These are phyloP conservation scores for Cardiospermum halicacabum DNA, from an alignment of 345 rosid genomes.

Conservation along the genomic window DNA sequence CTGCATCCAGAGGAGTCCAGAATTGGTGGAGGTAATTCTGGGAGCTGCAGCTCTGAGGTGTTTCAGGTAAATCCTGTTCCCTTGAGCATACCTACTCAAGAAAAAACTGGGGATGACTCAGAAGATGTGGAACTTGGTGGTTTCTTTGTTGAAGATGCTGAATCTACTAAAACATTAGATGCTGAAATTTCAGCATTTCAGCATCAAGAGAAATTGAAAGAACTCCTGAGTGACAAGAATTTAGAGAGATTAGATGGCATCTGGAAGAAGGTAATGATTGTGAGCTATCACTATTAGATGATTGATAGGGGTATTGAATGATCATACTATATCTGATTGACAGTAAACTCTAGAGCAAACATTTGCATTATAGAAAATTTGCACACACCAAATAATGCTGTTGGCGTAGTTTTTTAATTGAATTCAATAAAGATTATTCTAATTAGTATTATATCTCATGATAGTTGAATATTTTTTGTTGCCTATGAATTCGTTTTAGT, in stretches of 20 bases:
- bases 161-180: constrained; percentile 32
- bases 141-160: constrained; percentile 53
- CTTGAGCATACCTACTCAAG: constrained; percentile 23
- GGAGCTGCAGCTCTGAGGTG: constrained; percentile 32
- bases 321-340: not conserved
- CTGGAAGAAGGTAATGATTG: constrained; percentile 80
- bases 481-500: not conserved
- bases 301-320: not conserved
- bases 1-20: constrained; percentile 25
- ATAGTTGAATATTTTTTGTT: not conserved
- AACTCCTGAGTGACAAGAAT: constrained; percentile 55
- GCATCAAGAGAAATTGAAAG: constrained; percentile 62
- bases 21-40: constrained; percentile 24
- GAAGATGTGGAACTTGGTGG: constrained; percentile 67
- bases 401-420: not conserved
- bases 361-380: not conserved
- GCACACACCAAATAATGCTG: not conserved
- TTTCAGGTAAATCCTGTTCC: constrained; percentile 24
- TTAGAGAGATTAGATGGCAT: constrained; percentile 72
- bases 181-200: constrained; percentile 57
- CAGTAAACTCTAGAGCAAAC: not conserved
- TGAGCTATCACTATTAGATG: constrained; percentile 11
- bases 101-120: constrained; percentile 31
- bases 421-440: not conserved
- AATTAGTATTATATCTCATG: not conserved